Conservation (phyloP, 78 protist species). For the Pelomyxa schiedti region DNA sequence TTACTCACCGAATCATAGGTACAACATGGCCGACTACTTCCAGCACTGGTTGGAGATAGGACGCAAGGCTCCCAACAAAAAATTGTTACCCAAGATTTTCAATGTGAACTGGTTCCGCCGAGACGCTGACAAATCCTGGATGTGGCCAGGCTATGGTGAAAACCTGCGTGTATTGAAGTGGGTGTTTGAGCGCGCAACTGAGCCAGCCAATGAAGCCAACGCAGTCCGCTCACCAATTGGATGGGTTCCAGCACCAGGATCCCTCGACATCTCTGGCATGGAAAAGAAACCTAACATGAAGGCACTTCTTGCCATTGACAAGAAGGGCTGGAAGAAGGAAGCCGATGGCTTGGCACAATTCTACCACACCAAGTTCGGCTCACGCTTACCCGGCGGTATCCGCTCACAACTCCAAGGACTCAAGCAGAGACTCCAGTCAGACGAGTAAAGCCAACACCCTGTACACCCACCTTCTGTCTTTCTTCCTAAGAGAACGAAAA, state of each 20-base stretch:
- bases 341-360: constrained; percentile 18
- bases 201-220: constrained; percentile 28
- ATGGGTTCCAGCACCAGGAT: constrained; percentile 19
- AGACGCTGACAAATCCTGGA: constrained; percentile 41
- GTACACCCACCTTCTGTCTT: too few species aligned
- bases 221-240: constrained; percentile 51
- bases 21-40: constrained; percentile 85
- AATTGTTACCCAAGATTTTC: constrained; percentile 66
- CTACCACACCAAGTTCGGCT: constrained; percentile 20
- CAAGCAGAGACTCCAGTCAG: constrained; percentile 25
- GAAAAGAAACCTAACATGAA: constrained; percentile 16
- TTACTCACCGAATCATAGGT: too few species aligned
- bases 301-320: constrained; percentile 28
- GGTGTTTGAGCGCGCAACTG: constrained; percentile 51
- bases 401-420: constrained; percentile 16
- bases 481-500: too few species aligned
- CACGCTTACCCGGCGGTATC: constrained; percentile 32
- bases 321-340: constrained; percentile 37
- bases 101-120: constrained; percentile 83
- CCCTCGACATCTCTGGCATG: constrained; percentile 38
- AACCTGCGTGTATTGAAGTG: constrained; percentile 77
- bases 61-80: neutral
- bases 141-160: constrained; percentile 89
- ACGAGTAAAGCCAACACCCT: neutral
- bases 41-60: constrained; percentile 74